Base-by-base conservation (phyloP, 2,329 filamentous ascomycete species). In the Fusarium staphyleae region DNA sequence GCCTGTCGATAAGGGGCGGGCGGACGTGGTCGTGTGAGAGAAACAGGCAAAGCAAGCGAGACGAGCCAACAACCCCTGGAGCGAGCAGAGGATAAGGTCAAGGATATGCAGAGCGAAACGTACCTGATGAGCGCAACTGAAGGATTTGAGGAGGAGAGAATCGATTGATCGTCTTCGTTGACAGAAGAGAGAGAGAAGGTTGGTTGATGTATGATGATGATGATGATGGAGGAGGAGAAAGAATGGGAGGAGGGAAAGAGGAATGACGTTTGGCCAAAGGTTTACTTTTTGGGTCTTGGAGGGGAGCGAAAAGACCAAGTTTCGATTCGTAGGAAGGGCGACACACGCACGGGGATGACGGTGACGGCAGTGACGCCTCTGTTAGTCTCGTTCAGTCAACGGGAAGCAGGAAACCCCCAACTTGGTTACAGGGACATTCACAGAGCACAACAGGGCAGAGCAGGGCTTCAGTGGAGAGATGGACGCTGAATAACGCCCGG, bases 31-130 rank as follows among this genome's bases (percentile, higher is more conserved):
- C 55, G 60, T 63, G 60, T 51, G 57, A 59, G 59, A 63, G 63
- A 51, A 59, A 63, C 51, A 34, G 60, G 63, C 57, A 57, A 66
- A 42, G 53, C 54, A 60, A 61, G 61, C 61, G 62, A 65, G 57
- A 63, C 56, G 52, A 66, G 57, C 32, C 28, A n/a, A 52, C 28
- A n/a, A 52, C 48, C 45, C 59, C 60, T 53, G 44, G 58, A 39
- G 45, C 45, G 48, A 42, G 49, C 37, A 48, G 44, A 50, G 24
- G 40, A 46, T 47, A 46, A 52, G 45, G 48, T 55, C 55, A 46
- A 48, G 46, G 46, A 51, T 59, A 28, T 37, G 34, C 28, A n/a
- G 13, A 12, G 36, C n/a, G 39, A 55, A 49, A 61, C 58, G 34
- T 61, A 61, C 58, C 58, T 61, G 47, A 43, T 55, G 54, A 43